Percentiles rank a stretch among this genome's conserved stretches.
Conservation (phyloP, 768 basidiomycete species). For the Termitomyces titanicus region DNA sequence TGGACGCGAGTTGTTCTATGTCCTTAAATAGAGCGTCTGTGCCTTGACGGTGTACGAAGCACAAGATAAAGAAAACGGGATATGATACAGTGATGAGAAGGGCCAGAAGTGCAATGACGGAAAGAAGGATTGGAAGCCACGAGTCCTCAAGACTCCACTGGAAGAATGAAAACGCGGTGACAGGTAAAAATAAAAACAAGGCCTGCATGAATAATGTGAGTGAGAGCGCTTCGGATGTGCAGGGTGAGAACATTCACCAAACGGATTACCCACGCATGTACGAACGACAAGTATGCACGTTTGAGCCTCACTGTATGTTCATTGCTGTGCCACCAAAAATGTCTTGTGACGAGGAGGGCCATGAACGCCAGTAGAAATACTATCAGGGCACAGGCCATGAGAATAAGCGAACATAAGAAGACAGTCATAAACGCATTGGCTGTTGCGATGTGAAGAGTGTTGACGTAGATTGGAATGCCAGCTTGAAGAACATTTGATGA, state of each 20-base stretch:
- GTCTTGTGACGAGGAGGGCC: constrained; percentile 31
- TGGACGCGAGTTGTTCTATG: constrained; percentile 31
- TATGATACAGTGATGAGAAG: constrained; percentile 47
- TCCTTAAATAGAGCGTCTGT: constrained; percentile 28
- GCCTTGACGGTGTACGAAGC: constrained; percentile 32
- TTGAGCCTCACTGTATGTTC: constrained; percentile 13
- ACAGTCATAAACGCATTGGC: constrained; percentile 89
- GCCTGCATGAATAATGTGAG: constrained; percentile 35
- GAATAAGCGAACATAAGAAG: constrained; percentile 71
- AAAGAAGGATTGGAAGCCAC: constrained; percentile 79
- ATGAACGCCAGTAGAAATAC: constrained; percentile 51
- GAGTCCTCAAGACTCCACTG: constrained; percentile 93
- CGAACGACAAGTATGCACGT: constrained; percentile 41
- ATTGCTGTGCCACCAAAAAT: constrained; percentile 12
- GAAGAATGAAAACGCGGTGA: constrained; percentile 76
- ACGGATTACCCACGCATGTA: constrained; percentile 60
- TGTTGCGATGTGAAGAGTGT: constrained; percentile 71
- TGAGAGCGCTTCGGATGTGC: background rate
- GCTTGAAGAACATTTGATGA: constrained; percentile 70
- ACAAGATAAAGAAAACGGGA: constrained; percentile 46
- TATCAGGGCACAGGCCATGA: constrained; percentile 55
- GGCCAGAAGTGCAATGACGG: constrained; percentile 61
- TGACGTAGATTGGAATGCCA: constrained; percentile 81
- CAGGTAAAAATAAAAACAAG: constrained; percentile 63
- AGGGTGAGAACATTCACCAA: constrained; percentile 44